Conservation (phyloP, 1,139 yeast genomes). For the Hemisphaericaspora subhashii region DNA sequence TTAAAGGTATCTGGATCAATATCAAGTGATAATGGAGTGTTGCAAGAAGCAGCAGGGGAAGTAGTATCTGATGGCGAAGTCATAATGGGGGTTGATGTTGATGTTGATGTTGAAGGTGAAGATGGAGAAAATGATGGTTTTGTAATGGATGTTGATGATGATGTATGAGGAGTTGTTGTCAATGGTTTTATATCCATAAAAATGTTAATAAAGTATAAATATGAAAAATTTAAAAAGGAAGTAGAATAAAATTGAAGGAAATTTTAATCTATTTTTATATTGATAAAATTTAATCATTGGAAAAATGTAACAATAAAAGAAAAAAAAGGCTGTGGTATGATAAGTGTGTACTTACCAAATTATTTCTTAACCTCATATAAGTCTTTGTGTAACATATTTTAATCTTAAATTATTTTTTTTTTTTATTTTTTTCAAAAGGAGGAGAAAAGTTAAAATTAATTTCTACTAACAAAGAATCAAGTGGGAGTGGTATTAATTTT, state of each 20-base stretch:
- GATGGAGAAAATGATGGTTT: neutral
- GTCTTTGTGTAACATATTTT: neutral
- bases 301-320: too few species aligned
- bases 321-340: too few species aligned
- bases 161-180: too few species aligned
- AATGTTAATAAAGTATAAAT: too few species aligned
- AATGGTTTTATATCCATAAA: too few species aligned
- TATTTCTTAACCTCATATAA: too few species aligned
- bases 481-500: too few species aligned
- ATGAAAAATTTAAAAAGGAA: too few species aligned
- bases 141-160: too few species aligned
- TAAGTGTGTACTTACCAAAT: neutral
- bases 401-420: neutral
- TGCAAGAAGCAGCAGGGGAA: neutral
- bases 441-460: neutral
- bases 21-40: constrained; percentile 3
- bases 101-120: neutral
- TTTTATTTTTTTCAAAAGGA: neutral
- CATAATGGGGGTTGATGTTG: too few species aligned
- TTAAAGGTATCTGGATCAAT: constrained; percentile 24
- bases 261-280: neutral
- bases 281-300: too few species aligned
- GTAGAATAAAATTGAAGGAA: neutral
- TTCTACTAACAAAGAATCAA: too few species aligned
- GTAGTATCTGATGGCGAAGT: neutral